Percentiles rank a stretch among this genome's conserved stretches.
Evolutionary conservation across 257 asterid genomes (phyloP).

Genomic region (Linaria vulgaris): DNA sequence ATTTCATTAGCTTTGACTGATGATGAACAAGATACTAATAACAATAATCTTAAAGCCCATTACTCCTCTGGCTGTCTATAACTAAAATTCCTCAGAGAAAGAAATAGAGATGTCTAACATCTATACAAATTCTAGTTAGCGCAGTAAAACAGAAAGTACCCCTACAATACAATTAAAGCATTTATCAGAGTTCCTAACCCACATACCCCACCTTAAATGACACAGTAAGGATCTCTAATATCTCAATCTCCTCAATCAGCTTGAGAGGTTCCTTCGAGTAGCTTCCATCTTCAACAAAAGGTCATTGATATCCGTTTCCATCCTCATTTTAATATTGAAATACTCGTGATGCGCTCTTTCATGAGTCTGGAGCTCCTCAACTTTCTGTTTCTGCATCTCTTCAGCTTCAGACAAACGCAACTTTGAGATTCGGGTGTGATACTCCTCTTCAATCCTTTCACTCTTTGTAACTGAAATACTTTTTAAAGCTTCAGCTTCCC

Average conservation of each 20-base stretch:
- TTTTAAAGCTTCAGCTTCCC: conserved; percentile 81
- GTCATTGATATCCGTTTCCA: conserved; percentile 89
- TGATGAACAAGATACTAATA: conserved; percentile 10
- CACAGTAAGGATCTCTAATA: background rate
- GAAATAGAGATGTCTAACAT: conserved; percentile 31
- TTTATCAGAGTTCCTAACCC: conserved; percentile 9
- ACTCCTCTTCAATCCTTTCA: conserved; percentile 81
- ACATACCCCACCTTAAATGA: background rate
- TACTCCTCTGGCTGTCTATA: conserved; percentile 27
- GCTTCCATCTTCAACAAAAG: conserved; percentile 89
- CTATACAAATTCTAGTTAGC: conserved; percentile 51
- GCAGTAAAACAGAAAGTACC: conserved; percentile 31
- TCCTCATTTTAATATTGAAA: conserved; percentile 78
- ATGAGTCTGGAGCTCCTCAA: conserved; percentile 70
- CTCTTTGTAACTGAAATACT: conserved; percentile 60
- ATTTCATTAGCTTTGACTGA: background rate
- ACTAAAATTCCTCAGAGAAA: conserved; percentile 16
- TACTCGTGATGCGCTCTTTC: conserved; percentile 81
- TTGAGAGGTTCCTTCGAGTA: conserved; percentile 65
- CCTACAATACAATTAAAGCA: conserved; percentile 29
- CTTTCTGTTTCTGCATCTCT: conserved; percentile 82
- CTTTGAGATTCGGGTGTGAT: conserved; percentile 53
- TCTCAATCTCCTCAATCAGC: conserved; percentile 29
- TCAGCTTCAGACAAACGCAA: conserved; percentile 82
- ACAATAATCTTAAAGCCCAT: conserved; percentile 24